Base-by-base conservation (phyloP, 2,329 filamentous ascomycete species). In the Lachnellula subtilissima region DNA sequence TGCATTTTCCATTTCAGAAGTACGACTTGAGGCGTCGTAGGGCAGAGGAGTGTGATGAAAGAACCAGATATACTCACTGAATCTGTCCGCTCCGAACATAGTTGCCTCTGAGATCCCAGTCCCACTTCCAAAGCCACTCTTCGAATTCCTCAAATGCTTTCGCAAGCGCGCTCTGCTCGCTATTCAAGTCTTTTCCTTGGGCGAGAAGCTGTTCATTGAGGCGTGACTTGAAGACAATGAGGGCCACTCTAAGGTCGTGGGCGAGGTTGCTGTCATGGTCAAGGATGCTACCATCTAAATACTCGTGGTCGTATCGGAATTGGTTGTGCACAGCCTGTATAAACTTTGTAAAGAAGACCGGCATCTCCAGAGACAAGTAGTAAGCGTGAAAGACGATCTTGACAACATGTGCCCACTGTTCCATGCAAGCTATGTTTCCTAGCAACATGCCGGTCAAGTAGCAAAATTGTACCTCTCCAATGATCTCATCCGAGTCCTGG, bases 371-470 rank as follows among this genome's bases (percentile, higher is more conserved):
- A 0, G 74, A 70, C 1, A 86, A 75, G 9, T 63, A 60, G 63
- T 78, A 76, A 2, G 80, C 76, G 25, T 76, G 76, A 48, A 86
- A 74, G 11, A 83, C 63, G 36, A 84, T 65, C 48, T 73, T 76
- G 40, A 79, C 73, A 58, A 83, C 75, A 63, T 83, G 75, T 73
- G 77, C 81, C 83, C 83, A 86, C 59, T 86, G 82, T 58, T 84
- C 80, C 45, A 84, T 72, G 61, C 83, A 86, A 8, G 80, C 74
- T 43, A 79, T 71, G 65, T 84, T 86, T 42, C 79, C 78, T 1
- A 86, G 75, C 53, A 82, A 75, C 66, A 79, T 76, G 39, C 82
- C 83, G 0, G 78, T 78, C 4, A 86, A 64, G 62, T 80, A 86
- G 43, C 77, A 76, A 65, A 86, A 80, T 61, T 86, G 83, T 2